A percentile compares a stretch with the other conserved stretches of the same genome.
Evolutionary conservation across 192 early-diverging fungal genomes (phyloP).

Genomic region (Umbelopsis sp.): DNA sequence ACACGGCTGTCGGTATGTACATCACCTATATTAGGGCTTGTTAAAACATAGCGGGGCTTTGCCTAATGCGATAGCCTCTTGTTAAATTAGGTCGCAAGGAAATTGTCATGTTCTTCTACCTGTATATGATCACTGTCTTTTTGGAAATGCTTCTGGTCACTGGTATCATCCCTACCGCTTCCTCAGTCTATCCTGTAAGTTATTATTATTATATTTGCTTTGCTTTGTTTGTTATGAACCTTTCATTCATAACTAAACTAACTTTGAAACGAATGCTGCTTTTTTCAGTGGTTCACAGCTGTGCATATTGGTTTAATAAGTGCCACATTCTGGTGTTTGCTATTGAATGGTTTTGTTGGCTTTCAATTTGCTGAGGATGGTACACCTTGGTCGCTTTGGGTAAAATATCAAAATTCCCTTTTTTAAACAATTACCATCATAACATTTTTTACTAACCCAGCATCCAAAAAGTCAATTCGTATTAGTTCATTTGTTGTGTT

Average conservation of each 20-base stretch:
- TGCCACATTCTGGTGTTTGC: conserved; percentile 89
- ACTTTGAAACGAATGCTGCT: background rate
- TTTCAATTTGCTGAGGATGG: conserved; percentile 98
- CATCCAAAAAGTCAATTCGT: conserved; percentile 67
- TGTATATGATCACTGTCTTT: conserved; percentile 84
- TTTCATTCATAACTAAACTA: conserved; percentile 5
- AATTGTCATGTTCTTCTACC: conserved; percentile 98
- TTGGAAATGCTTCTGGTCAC: conserved; percentile 91
- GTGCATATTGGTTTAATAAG: conserved; percentile 80
- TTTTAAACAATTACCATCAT: conserved; percentile 7
- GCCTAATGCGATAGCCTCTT: background rate
- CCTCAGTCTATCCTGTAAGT: conserved; percentile 68
- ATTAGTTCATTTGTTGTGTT: conserved; percentile 83
- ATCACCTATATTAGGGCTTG: background rate
- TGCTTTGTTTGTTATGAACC: background rate
- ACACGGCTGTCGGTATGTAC: conserved; percentile 92
- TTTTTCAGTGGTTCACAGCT: conserved; percentile 78
- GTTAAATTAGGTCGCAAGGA: conserved; percentile 84
- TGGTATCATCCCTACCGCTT: conserved; percentile 89
- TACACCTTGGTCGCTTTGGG: conserved; percentile 90
- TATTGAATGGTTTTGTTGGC: conserved; percentile 94
- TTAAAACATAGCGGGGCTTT: background rate
- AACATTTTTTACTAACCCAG: background rate
- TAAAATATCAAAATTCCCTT: conserved; percentile 25
- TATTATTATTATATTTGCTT: background rate